Evolutionary conservation across 441 rosid genomes (phyloP), one percentile per base, ranked within the genome.

Genomic region (Euphorbia schlechtendalii): DNA sequence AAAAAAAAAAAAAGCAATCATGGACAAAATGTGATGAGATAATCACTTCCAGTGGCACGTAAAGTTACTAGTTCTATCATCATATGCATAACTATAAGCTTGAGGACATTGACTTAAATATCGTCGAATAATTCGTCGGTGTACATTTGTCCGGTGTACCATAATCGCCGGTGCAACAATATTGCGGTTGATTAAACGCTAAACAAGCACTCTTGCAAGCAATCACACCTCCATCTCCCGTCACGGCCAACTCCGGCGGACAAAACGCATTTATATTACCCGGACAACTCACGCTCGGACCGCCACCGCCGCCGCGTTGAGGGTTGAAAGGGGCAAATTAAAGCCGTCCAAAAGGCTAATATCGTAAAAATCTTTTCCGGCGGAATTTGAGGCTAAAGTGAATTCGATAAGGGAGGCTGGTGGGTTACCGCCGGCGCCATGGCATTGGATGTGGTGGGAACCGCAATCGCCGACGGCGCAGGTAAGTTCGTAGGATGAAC

Each of bases 121-220:
- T 77, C 74, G 60, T 54, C 5, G 96, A 87, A 69, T 89, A 92
- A 22, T 67, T 48, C 9, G 80, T 86, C 0, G 96, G 96, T 46
- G 74, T 82, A 58, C 96, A 89, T 8, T 79, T 83, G 15, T 74
- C 72, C 8, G 96, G 92, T 28, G 87, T 76, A 24, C 76, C 80
- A 69, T 71, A 86, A 24, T 71, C 75, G 6, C 91, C 98, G 24
- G 82, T 86, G 74, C 98, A 89, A 68, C 98, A 92, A 65, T 84
- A 92, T 65, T 81, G 61, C 1, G 87, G 84, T 38, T 84, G 78
- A 1, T 79, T 77, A 18, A 92, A 83, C 48, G 87, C 93, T 38
- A 82, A 82, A 24, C 98, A 92, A 17, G 98, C 98, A 80, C 96
- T 87, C 77, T 81, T 84, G 61, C 98, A 92, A 7, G 87, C 95